These are phyloP conservation scores for Aspergillus intermedius DNA, from an alignment of 2,329 filamentous ascomycete species.

Conservation along the genomic window DNA sequence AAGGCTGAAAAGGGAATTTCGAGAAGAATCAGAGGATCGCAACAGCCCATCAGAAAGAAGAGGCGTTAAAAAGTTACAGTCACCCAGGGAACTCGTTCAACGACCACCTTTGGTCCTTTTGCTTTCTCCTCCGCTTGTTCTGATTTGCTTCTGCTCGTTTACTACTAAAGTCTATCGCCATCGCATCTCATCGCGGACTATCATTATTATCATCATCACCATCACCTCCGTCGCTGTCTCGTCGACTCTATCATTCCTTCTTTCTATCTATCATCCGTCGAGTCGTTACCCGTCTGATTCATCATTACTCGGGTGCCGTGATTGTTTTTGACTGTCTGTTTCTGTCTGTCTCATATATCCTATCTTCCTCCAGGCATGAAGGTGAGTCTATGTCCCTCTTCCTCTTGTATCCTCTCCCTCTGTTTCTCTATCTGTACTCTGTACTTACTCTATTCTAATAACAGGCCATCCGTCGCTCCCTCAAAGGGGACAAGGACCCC, in stretches of 20 bases:
- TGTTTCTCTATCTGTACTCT: not conserved
- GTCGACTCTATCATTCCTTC: constrained; percentile 2
- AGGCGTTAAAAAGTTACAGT: too few species aligned
- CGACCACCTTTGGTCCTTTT: constrained; percentile 8
- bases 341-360: too few species aligned
- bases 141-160: constrained; percentile 4
- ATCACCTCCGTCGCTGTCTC: too few species aligned
- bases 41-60: too few species aligned
- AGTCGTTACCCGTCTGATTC: too few species aligned
- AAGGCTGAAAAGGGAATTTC: not conserved
- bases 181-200: not conserved
- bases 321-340: too few species aligned
- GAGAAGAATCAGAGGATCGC: constrained; percentile 5
- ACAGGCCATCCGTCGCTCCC: constrained; percentile 74
- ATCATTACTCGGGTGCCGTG: too few species aligned
- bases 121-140: constrained; percentile 6
- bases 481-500: constrained; percentile 77
- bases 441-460: not conserved
- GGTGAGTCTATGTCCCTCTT: not conserved
- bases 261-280: not conserved
- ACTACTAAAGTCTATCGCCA: not conserved
- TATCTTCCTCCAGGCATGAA: too few species aligned
- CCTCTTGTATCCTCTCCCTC: not conserved
- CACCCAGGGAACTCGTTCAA: too few species aligned
- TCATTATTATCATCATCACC: not conserved